Evolutionary conservation across 495 filamentous ascomycete species (phyloP), one percentile per base, ranked within the genome.

Genomic region (Peziza echinospora): DNA sequence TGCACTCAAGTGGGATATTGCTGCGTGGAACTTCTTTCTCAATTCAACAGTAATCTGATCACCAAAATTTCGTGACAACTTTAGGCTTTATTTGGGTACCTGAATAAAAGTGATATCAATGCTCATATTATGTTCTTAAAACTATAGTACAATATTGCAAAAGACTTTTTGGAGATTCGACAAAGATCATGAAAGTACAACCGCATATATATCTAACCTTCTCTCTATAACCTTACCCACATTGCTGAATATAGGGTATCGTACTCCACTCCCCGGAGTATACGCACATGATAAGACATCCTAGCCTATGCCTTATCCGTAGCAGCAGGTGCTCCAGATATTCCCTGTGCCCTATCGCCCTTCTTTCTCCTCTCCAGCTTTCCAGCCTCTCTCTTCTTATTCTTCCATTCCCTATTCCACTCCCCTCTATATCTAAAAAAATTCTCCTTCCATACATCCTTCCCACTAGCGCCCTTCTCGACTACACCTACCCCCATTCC

Each of bases 361-460:
- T 92, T 82, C 3, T 37, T 37, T 17, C 30, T 11, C 53, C 86
- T 69, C 66, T 82, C 83, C 62, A 81, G 76, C 68, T 97, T 97
- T 34, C 75, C 69, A 39, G 71, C 79, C 53, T 84, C 71, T 57
- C 86, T 77, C 48, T 82, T 72, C 53, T 82, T 61, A 62, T 76
- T 80, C 65, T 87, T 93, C 87, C 87, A 96, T 3, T 78, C 80
- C 21, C 85, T 69, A 59, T 93, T 96, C 45, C 80, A 75, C 39
- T 93, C 83, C 1, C 87, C 85, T 1, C 87, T 70, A 49, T 86
- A 71, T 60, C 91, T 85, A 73, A 81, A 96, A 62, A 94, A 97
- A 74, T 77, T 84, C 56, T 86, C 82, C 34, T 77, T 69, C 63
- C 93, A 94, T 19, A 82, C 78, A 25, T 75, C 78, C 3, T 64